These are phyloP conservation scores for Remersonia thermophila DNA, from an alignment of 2,329 filamentous ascomycete genomes.

Conservation along the genomic window DNA sequence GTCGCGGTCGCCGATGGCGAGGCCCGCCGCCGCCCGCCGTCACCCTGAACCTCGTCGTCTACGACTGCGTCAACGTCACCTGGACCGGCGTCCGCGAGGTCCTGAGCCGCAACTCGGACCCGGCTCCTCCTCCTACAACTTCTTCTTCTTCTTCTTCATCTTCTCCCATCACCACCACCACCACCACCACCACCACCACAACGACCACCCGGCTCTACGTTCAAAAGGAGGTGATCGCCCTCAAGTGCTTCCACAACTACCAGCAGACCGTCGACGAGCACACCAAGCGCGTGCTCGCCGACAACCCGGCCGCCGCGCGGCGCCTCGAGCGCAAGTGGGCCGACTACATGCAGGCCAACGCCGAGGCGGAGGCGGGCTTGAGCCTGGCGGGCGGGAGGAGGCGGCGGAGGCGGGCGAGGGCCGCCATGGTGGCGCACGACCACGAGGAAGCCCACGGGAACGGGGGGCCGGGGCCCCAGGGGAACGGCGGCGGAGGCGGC, in stretches of 20 bases:
- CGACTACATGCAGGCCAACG: conserved; percentile 83
- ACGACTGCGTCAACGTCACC: conserved; percentile 83
- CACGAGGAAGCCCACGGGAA: no score
- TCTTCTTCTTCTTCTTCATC: not conserved
- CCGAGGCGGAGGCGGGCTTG: conserved; percentile 56
- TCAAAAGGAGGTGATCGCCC: conserved; percentile 54
- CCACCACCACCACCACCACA: conserved; percentile 9
- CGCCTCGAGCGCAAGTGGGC: conserved; percentile 86
- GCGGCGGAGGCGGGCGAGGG: conserved; percentile 63
- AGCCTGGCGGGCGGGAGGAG: conserved; percentile 52
- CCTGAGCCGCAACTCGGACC: conserved; percentile 69
- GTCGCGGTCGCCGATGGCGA: no score
- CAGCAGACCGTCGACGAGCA: conserved; percentile 93
- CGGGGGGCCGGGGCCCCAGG: no score
- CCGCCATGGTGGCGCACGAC: conserved; percentile 68
- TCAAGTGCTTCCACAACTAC: conserved; percentile 93
- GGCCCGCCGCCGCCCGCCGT: no score
- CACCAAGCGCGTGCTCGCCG: conserved; percentile 68
- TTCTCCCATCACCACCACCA: conserved; percentile 5
- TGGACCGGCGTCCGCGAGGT: conserved; percentile 88
- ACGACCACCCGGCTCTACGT: not conserved
- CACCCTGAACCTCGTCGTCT: conserved; percentile 67
- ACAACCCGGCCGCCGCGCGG: conserved; percentile 60
- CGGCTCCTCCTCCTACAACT: conserved; percentile 5
- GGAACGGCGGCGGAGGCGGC: no score